Evolutionary conservation across 1,139 yeast genomes (phyloP).

Genomic region (Eremothecium cymbalariae): DNA sequence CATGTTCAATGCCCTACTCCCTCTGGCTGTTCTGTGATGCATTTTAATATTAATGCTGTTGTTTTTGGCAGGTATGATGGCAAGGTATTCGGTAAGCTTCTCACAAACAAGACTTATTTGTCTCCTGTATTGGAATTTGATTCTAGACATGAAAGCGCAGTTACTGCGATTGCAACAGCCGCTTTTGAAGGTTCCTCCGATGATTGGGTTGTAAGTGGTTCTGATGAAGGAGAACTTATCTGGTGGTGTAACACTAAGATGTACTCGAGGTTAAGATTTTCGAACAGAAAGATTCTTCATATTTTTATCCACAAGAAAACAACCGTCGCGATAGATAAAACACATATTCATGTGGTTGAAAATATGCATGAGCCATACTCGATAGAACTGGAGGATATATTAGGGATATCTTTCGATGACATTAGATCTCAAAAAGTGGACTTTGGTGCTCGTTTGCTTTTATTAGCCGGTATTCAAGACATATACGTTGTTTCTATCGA

Average conservation of each 20-base stretch:
- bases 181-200: constrained; percentile 20
- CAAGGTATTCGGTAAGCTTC: constrained; percentile 34
- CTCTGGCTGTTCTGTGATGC: constrained; percentile 33
- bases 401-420: constrained; percentile 7
- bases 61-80: constrained; percentile 43
- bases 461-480: constrained; percentile 24
- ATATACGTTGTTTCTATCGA: constrained; percentile 29
- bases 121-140: constrained; percentile 34
- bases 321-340: constrained; percentile 26
- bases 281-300: constrained; percentile 20
- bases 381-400: constrained; percentile 17
- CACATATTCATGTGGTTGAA: constrained; percentile 21
- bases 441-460: constrained; percentile 40
- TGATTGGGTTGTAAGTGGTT: constrained; percentile 37
- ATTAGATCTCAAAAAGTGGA: constrained; percentile 38
- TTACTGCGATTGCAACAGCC: constrained; percentile 32
- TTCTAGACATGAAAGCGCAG: constrained; percentile 30
- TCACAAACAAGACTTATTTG: constrained; percentile 34
- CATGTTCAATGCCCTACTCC: constrained; percentile 36
- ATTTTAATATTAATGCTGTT: constrained; percentile 32
- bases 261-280: constrained; percentile 16
- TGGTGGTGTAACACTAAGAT: constrained; percentile 34
- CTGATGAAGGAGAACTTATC: constrained; percentile 34
- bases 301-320: constrained; percentile 23
- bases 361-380: constrained; percentile 15